A percentile compares a stretch with the other conserved stretches of the same genome.
phyloP scores from a whole-genome alignment of 1,139 yeast species.

The Hansenula anomala region DNA sequence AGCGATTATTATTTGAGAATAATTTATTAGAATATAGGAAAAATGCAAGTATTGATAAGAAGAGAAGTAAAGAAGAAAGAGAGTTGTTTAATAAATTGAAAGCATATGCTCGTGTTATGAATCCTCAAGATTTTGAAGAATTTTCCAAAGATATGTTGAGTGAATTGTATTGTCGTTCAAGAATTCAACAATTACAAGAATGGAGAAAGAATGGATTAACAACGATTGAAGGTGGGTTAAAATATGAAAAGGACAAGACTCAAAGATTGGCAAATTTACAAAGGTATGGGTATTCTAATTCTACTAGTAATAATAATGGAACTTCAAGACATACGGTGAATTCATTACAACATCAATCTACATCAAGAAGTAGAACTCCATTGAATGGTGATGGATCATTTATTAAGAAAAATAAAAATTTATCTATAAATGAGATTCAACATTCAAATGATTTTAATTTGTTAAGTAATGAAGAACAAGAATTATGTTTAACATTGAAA shows the following conservation, averaged over 20 bases:
- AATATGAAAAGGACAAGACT: conserved; percentile 84
- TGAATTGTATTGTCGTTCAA: conserved; percentile 73
- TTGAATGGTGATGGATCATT: conserved; percentile 7
- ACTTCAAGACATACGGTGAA: conserved; percentile 24
- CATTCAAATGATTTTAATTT: conserved; percentile 81
- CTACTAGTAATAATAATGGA: conserved; percentile 14
- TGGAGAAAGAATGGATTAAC: conserved; percentile 91
- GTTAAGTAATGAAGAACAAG: conserved; percentile 80
- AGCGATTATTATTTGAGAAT: conserved; percentile 74
- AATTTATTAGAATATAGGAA: conserved; percentile 78
- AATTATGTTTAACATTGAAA: conserved; percentile 75
- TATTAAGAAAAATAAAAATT: conserved; percentile 33
- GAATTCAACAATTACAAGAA: conserved; percentile 86
- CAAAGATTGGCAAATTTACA: conserved; percentile 56
- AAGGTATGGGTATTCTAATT: conserved; percentile 40
- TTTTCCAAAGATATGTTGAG: conserved; percentile 69
- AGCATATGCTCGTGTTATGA: conserved; percentile 77
- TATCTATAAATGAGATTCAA: conserved; percentile 55
- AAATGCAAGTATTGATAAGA: conserved; percentile 51
- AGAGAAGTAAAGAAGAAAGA: conserved; percentile 83
- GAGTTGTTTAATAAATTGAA: conserved; percentile 72
- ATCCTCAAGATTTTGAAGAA: conserved; percentile 71
- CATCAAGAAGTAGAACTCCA: conserved; percentile 16
- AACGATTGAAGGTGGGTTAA: conserved; percentile 75
- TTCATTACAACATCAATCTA: conserved; percentile 19